Base-by-base conservation (phyloP, 768 basidiomycete genomes). In the Rhizopogon sp. region DNA sequence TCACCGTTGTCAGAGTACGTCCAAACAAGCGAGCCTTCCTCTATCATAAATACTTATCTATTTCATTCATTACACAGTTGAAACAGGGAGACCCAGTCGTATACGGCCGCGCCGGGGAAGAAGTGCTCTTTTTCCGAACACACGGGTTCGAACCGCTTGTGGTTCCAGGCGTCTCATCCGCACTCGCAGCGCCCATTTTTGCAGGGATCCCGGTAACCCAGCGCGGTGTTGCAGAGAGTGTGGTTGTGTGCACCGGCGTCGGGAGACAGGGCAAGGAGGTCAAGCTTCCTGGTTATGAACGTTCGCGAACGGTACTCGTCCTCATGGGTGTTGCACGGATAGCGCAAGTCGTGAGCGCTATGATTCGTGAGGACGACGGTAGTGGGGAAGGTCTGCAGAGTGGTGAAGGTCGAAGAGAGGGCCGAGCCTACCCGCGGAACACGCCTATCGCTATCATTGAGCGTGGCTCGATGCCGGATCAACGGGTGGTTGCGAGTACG, bases 41-140 rank as follows among this genome's bases (percentile, higher is more conserved):
- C 35, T 52, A 7, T 1, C 20, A 33, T 10, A 5, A 40, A 39
- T 3, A 50, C 28, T 35, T 50, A 11, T 50, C 42, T 39, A 41
- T 55, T 46, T 43, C 31, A 33, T 33, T 39, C 4, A 9, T 37
- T 43, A 25, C 43, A 20, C 49, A 93, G 90, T 78, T 99, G 16
- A 98, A 99, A 73, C 97, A 98, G 77, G 97, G 97, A 11, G 97
- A 99, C 67, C 97, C 97, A 10, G 86, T 88, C 14, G 84, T 99
- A 0, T 99, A 97, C 66, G 97, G 92, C 3, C 85, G 97, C 22
- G 88, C 88, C 0, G 95, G 95, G 31, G 96, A 98, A 66, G 97
- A 99, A 71, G 83, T 98, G 1, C 78, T 96, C 20, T 93, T 88
- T 73, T 96, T 98, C 80, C 85, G 95, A 11, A 71, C 82, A 45